Conservation (phyloP, 2,329 filamentous ascomycete species). For the Monosporascus sp. region DNA sequence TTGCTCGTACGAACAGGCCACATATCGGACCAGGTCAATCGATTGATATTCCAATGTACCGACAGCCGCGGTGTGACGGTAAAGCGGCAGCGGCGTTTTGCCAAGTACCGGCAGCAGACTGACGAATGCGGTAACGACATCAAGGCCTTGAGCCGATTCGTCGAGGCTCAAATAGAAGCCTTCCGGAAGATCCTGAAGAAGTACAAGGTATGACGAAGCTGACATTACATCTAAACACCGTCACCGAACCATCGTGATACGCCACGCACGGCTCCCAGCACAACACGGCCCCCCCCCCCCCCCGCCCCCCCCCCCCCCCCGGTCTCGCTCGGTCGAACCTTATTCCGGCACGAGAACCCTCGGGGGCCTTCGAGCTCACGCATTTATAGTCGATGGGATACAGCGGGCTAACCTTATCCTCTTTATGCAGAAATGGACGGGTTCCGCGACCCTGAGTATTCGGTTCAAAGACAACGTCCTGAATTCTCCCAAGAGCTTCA, state of each 20-base stretch:
- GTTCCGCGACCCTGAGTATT: constrained; percentile 57
- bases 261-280: no score
- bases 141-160: constrained; percentile 64
- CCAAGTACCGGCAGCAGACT: constrained; percentile 48
- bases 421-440: constrained; percentile 67
- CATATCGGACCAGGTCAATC: constrained; percentile 42
- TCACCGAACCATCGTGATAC: no score
- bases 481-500: constrained; percentile 65
- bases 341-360: no score
- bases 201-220: constrained; percentile 53
- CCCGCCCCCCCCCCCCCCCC: no score
- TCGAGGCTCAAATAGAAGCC: constrained; percentile 66
- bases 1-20: constrained; percentile 33
- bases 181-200: constrained; percentile 84
- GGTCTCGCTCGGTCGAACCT: no score
- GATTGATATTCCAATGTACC: constrained; percentile 40
- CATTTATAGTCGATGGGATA: not conserved
- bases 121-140: constrained; percentile 65
- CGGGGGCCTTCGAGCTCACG: no score
- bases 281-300: no score
- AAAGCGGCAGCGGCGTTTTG: constrained; percentile 46
- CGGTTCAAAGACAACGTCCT: constrained; percentile 65
- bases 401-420: constrained; percentile 4
- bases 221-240: not conserved
- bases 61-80: constrained; percentile 30